Conservation (phyloP, 495 filamentous ascomycete species). For the Lasiosphaeria miniovina region DNA sequence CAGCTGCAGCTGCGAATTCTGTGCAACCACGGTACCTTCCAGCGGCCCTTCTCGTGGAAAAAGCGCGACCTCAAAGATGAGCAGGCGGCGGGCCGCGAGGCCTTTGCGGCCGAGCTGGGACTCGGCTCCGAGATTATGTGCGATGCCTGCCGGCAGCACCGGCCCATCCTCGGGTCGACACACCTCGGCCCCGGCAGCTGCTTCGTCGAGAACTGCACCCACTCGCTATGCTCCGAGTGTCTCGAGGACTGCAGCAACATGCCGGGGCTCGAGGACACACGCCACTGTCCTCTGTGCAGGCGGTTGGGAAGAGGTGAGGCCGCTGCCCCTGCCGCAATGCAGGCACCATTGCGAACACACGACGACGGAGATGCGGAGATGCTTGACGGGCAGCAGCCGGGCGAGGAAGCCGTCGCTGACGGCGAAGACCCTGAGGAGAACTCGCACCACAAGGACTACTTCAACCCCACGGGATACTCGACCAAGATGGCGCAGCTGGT, state of each 20-base stretch:
- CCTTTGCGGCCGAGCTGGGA: slow-evolving; percentile 19
- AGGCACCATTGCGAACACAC: background rate
- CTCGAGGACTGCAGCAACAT: slow-evolving; percentile 15
- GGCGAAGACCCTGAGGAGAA: slow-evolving; percentile 3
- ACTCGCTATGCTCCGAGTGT: slow-evolving; percentile 34
- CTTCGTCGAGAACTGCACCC: slow-evolving; percentile 28
- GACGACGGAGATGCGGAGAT: background rate
- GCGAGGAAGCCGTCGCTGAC: background rate
- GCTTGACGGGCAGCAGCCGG: background rate
- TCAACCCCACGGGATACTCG: slow-evolving; percentile 12
- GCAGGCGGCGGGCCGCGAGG: slow-evolving; percentile 15
- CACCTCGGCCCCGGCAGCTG: slow-evolving; percentile 7
- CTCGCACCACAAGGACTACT: slow-evolving; percentile 11
- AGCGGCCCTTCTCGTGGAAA: slow-evolving; percentile 36
- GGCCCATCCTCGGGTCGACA: slow-evolving; percentile 24
- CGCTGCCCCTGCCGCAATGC: background rate
- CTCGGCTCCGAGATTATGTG: slow-evolving; percentile 20
- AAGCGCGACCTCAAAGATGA: slow-evolving; percentile 25
- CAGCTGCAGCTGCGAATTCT: slow-evolving; percentile 43
- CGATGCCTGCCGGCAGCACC: slow-evolving; percentile 23
- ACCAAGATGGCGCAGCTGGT: slow-evolving; percentile 16
- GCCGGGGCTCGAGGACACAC: background rate
- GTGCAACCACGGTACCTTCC: slow-evolving; percentile 50
- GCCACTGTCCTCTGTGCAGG: slow-evolving; percentile 22
- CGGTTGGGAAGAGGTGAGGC: background rate